Percentiles rank a stretch among this genome's conserved stretches.
Evolutionary conservation across 306 rosid genomes (phyloP).

Genomic region (Quercus wislizeni): DNA sequence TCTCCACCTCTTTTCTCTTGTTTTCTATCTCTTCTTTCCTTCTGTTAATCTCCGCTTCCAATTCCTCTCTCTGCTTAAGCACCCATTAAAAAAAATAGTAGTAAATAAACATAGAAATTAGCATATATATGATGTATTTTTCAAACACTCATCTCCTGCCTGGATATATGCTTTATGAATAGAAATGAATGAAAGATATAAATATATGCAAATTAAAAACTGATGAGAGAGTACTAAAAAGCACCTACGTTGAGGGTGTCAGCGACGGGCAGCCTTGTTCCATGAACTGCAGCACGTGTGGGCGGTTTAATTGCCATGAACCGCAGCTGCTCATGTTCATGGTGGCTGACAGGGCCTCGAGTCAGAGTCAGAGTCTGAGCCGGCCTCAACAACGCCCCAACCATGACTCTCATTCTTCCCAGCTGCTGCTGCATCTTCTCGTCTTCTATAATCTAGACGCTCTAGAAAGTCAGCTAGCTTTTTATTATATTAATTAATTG

Average conservation of each 20-base stretch:
- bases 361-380: too few species aligned
- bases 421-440: not conserved
- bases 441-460: too few species aligned
- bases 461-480: too few species aligned
- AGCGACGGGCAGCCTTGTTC: slow-evolving; percentile 17
- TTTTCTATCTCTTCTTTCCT: slow-evolving; percentile 36
- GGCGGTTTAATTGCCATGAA: slow-evolving; percentile 10
- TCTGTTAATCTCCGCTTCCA: slow-evolving; percentile 27
- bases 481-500: too few species aligned
- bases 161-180: too few species aligned
- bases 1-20: slow-evolving; percentile 39
- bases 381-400: not conserved
- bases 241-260: slow-evolving; percentile 17
- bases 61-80: slow-evolving; percentile 33
- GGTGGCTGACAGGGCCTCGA: not conserved
- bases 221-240: too few species aligned
- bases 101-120: not conserved
- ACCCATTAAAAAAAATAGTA: not conserved
- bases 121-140: not conserved
- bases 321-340: slow-evolving; percentile 5
- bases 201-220: too few species aligned
- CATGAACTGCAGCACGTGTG: slow-evolving; percentile 32
- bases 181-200: too few species aligned
- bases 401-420: slow-evolving; percentile 8
- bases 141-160: too few species aligned